Conservation (phyloP, 768 basidiomycete species). For the Mycena belliarum region DNA sequence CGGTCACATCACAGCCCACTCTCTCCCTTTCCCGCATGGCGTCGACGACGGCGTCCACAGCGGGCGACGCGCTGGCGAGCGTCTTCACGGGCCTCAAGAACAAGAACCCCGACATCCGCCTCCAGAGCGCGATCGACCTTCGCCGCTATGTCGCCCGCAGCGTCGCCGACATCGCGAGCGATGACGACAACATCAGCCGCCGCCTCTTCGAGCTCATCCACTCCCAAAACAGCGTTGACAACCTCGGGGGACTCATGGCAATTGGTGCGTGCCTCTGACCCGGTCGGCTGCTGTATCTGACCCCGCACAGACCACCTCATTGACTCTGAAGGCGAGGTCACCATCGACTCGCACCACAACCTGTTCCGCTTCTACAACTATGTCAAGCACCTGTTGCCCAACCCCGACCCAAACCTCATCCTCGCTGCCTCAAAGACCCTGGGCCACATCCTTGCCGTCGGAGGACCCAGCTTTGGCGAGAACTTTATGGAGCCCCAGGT, state of each 20-base stretch:
- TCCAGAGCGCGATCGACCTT: slow-evolving; percentile 54
- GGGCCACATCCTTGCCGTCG: slow-evolving; percentile 62
- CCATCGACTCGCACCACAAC: slow-evolving; percentile 54
- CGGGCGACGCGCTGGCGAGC: slow-evolving; percentile 41
- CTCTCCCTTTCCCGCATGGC: neutral
- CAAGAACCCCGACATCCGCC: slow-evolving; percentile 49
- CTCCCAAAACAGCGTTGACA: slow-evolving; percentile 57
- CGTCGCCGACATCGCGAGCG: slow-evolving; percentile 51
- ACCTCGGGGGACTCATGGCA: slow-evolving; percentile 64
- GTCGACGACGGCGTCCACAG: neutral
- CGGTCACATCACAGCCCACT: neutral
- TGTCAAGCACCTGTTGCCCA: slow-evolving; percentile 67
- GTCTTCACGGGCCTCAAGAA: slow-evolving; percentile 49
- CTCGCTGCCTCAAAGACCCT: slow-evolving; percentile 68
- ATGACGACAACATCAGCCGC: slow-evolving; percentile 58
- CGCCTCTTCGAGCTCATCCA: slow-evolving; percentile 63
- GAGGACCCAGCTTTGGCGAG: slow-evolving; percentile 60
- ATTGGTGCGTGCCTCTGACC: slow-evolving; percentile 49
- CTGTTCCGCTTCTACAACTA: slow-evolving; percentile 68
- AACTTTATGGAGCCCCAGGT: slow-evolving; percentile 67
- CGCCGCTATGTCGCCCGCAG: slow-evolving; percentile 51
- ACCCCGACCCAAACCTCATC: slow-evolving; percentile 72
- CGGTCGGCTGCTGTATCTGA: too few species aligned
- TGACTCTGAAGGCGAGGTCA: slow-evolving; percentile 55
- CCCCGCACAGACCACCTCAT: slow-evolving; percentile 51